Evolutionary conservation across 2,329 filamentous ascomycete genomes (phyloP).

Genomic region (Graphilbum fragrans): DNA sequence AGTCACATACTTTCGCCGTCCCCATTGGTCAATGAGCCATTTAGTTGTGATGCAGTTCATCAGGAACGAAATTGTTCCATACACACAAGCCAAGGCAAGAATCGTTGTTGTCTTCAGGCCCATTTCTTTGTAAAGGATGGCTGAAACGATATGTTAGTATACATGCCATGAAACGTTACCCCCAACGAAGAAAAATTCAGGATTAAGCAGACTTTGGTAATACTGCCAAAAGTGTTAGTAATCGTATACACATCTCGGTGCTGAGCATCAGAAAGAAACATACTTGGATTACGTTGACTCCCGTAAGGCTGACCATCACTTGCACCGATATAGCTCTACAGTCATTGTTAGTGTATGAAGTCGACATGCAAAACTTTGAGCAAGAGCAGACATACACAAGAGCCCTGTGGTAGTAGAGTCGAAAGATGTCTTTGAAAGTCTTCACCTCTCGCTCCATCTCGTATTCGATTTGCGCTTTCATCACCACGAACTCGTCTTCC

Average conservation of each 20-base stretch:
- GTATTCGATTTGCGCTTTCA: slow-evolving; percentile 41
- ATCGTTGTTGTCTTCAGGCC: slow-evolving; percentile 36
- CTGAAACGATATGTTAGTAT: slow-evolving; percentile 13
- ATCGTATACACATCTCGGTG: too few species aligned
- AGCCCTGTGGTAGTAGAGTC: slow-evolving; percentile 34
- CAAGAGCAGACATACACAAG: slow-evolving; percentile 25
- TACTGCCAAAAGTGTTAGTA: too few species aligned
- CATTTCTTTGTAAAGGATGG: slow-evolving; percentile 40
- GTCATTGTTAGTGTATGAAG: not conserved
- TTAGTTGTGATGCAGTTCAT: slow-evolving; percentile 37
- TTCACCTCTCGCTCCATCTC: slow-evolving; percentile 43
- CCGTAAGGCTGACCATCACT: slow-evolving; percentile 43
- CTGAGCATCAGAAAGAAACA: too few species aligned
- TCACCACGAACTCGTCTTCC: slow-evolving; percentile 38
- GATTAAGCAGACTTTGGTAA: slow-evolving; percentile 1
- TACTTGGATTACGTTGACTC: slow-evolving; percentile 46
- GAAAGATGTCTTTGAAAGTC: slow-evolving; percentile 37
- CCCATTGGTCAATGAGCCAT: slow-evolving; percentile 44
- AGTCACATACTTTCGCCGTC: slow-evolving; percentile 26
- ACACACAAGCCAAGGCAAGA: slow-evolving; percentile 39
- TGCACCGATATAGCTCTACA: slow-evolving; percentile 33
- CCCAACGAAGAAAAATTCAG: not conserved
- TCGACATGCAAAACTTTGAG: not conserved
- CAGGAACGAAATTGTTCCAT: slow-evolving; percentile 38
- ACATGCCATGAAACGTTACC: not conserved